Conservation (phyloP, 75 land plant species). For the Selaginella tamariscina region DNA sequence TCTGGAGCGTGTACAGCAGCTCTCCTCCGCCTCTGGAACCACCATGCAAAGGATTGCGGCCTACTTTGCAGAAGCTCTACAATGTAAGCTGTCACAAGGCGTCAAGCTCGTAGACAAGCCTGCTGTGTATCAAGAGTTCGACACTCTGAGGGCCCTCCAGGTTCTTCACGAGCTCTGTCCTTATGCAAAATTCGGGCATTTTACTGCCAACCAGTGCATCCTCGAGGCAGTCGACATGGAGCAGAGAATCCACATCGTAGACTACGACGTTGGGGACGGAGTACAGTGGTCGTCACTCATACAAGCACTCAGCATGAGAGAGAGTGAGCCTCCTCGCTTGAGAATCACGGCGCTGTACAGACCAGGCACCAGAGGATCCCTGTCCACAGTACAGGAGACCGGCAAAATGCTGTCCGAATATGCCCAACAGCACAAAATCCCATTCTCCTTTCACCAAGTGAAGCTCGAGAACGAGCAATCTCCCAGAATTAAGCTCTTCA, state of each 20-base stretch:
- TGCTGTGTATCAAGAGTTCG: not conserved
- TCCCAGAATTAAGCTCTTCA: not conserved
- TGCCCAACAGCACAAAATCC: conserved; percentile 37
- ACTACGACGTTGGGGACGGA: conserved; percentile 70
- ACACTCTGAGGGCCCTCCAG: conserved; percentile 19
- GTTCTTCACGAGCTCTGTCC: conserved; percentile 62
- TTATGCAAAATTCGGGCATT: conserved; percentile 54
- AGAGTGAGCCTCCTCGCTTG: conserved; percentile 21
- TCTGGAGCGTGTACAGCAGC: not conserved
- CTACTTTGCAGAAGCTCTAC: not conserved
- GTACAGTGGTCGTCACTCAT: conserved; percentile 79
- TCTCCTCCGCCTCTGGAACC: not conserved
- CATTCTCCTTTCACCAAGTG: not conserved
- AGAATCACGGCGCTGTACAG: conserved; percentile 45
- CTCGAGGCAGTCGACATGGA: conserved; percentile 57
- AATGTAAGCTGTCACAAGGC: not conserved
- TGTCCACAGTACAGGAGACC: conserved; percentile 20
- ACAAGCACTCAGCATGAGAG: conserved; percentile 43
- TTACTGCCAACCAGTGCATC: conserved; percentile 74
- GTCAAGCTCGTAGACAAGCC: not conserved
- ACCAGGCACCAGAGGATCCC: conserved; percentile 19
- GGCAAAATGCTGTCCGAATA: conserved; percentile 53
- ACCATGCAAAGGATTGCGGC: conserved; percentile 10
- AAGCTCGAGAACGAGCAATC: not conserved
- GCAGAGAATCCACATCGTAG: conserved; percentile 49